A percentile compares a stretch with the other conserved stretches of the same genome.
These are phyloP conservation scores for Spiromastix sp. DNA, from an alignment of 2,329 filamentous ascomycete genomes.

Conservation along the genomic window DNA sequence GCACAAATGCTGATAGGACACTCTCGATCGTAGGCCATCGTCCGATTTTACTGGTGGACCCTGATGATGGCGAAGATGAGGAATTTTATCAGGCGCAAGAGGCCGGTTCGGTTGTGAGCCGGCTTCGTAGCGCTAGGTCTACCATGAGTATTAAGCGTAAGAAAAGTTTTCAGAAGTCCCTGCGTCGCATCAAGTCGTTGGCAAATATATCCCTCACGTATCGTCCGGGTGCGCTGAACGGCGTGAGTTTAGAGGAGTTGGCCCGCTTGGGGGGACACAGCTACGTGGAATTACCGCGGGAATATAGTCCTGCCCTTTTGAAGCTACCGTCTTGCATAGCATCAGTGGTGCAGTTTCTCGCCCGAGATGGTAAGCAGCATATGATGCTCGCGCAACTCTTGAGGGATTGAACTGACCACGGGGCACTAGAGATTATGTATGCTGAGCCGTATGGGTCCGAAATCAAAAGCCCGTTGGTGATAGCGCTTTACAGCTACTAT, in stretches of 20 bases:
- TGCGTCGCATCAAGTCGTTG: constrained; percentile 32
- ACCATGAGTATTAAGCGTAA: constrained; percentile 17
- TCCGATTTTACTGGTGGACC: no score
- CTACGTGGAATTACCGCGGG: constrained; percentile 25
- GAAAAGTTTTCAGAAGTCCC: constrained; percentile 12
- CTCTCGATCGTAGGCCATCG: no score
- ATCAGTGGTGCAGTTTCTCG: constrained; percentile 28
- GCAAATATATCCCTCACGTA: constrained; percentile 19
- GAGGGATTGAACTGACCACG: no score
- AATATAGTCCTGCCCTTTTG: constrained; percentile 28
- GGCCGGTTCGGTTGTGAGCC: constrained; percentile 11
- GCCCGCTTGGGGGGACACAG: constrained; percentile 34
- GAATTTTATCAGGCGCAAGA: neutral
- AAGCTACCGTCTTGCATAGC: constrained; percentile 35
- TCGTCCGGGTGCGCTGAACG: constrained; percentile 24
- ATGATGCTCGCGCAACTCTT: no score
- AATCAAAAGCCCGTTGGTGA: constrained; percentile 16
- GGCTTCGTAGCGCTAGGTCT: constrained; percentile 27
- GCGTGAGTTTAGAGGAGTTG: constrained; percentile 30
- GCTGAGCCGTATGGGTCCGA: no score
- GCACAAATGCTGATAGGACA: no score
- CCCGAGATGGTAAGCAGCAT: constrained; percentile 23
- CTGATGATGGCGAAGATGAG: no score
- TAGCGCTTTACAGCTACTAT: constrained; percentile 30
- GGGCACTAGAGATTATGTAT: no score